Evolutionary conservation across 2,329 filamentous ascomycete genomes (phyloP).

Genomic region (Epichloe gansuensis): DNA sequence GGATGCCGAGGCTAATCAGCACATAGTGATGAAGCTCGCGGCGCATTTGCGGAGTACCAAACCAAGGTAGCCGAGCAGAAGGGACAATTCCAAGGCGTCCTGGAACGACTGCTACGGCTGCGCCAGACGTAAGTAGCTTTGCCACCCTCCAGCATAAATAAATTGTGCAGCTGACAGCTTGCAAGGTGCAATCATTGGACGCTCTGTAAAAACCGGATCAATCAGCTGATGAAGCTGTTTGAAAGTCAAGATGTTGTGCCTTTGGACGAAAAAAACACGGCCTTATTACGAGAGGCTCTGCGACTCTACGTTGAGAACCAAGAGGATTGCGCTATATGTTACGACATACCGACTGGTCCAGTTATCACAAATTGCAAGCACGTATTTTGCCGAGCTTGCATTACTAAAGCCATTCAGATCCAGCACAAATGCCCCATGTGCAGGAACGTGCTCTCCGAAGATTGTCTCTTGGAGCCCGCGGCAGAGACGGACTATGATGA

Average conservation of each 20-base stretch:
- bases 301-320: conserved; percentile 67
- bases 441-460: conserved; percentile 52
- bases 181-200: conserved; percentile 73
- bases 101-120: conserved; percentile 72
- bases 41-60: conserved; percentile 51
- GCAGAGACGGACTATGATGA: conserved; percentile 37
- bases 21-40: conserved; percentile 56
- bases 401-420: conserved; percentile 58
- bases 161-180: background rate
- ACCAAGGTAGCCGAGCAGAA: conserved; percentile 29
- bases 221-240: conserved; percentile 56
- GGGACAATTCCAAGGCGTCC: conserved; percentile 57
- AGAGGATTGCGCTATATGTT: conserved; percentile 74
- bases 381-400: conserved; percentile 63
- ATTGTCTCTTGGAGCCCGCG: conserved; percentile 51
- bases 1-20: conserved; percentile 12
- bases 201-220: conserved; percentile 63
- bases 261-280: conserved; percentile 59
- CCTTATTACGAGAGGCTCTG: conserved; percentile 62
- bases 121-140: conserved; percentile 50
- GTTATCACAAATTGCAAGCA: conserved; percentile 82
- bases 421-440: conserved; percentile 82
- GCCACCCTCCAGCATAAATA: background rate
- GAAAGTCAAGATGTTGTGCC: conserved; percentile 55
- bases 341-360: conserved; percentile 58